Conservation (phyloP, 176 grass and related monocot genomes). For the Zoysia japonica region DNA sequence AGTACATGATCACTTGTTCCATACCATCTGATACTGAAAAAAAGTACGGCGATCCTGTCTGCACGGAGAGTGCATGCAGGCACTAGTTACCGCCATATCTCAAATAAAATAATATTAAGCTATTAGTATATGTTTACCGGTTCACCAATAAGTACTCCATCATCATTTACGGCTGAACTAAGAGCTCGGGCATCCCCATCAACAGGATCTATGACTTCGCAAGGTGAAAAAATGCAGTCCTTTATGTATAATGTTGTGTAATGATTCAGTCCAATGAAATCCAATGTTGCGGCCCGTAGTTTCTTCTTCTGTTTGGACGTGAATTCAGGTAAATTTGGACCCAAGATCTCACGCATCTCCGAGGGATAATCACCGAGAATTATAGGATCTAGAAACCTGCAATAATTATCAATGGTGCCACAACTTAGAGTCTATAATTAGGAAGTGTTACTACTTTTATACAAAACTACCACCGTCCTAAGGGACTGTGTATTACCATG, state of each 20-base stretch:
- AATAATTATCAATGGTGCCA: not conserved
- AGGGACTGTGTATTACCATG: constrained; percentile 33
- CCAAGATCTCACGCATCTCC: constrained; percentile 54
- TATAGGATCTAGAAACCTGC: constrained; percentile 61
- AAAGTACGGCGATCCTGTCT: constrained; percentile 48
- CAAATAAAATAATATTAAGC: too few species aligned
- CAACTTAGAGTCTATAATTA: too few species aligned
- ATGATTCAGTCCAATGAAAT: constrained; percentile 82
- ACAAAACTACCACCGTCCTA: too few species aligned
- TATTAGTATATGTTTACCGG: constrained; percentile 24
- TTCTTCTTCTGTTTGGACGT: constrained; percentile 51
- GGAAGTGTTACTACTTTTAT: too few species aligned
- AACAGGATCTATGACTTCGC: constrained; percentile 20
- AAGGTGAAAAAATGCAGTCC: constrained; percentile 61
- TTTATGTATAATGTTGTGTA: constrained; percentile 49
- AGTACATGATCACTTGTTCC: constrained; percentile 57
- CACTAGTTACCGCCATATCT: too few species aligned
- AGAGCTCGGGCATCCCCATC: constrained; percentile 47
- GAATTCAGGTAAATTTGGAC: constrained; percentile 47
- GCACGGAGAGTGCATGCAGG: not conserved
- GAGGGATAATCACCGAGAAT: constrained; percentile 57
- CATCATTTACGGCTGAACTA: constrained; percentile 21
- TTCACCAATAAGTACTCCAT: constrained; percentile 48
- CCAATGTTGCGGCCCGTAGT: constrained; percentile 47
- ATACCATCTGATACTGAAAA: constrained; percentile 56